Evolutionary conservation across 371 early-diverging fungal genomes (phyloP).

Genomic region (Mortierella sp.): DNA sequence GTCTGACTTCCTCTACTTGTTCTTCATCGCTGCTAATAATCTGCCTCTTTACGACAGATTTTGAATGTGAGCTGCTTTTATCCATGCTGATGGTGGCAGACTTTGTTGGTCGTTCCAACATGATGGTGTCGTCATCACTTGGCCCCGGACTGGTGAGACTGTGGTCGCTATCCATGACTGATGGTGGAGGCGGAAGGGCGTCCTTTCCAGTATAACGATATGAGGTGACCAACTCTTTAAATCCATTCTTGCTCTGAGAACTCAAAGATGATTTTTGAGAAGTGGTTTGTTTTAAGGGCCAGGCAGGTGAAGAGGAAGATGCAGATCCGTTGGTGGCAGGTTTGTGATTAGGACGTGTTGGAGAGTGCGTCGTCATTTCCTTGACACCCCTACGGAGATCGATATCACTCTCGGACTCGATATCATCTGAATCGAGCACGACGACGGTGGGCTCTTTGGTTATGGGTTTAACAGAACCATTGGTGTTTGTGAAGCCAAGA

Average conservation of each 20-base stretch:
- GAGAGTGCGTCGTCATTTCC: constrained; percentile 27
- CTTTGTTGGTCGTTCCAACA: constrained; percentile 3
- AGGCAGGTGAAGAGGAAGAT: background rate
- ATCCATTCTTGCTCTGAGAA: constrained; percentile 17
- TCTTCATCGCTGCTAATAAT: constrained; percentile 51
- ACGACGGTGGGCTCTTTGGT: background rate
- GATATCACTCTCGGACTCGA: constrained; percentile 30
- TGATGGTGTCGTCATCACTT: constrained; percentile 18
- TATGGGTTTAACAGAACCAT: background rate
- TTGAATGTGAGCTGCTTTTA: background rate
- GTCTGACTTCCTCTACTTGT: constrained; percentile 17
- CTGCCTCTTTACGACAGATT: constrained; percentile 15
- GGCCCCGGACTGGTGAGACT: constrained; percentile 31
- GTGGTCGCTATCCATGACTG: constrained; percentile 15
- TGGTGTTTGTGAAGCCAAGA: background rate
- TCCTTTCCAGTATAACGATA: constrained; percentile 44
- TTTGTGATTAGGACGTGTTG: background rate
- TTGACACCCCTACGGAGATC: constrained; percentile 36
- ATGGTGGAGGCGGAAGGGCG: constrained; percentile 12
- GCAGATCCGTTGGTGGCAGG: background rate
- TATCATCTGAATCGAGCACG: constrained; percentile 12
- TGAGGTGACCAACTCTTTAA: constrained; percentile 34
- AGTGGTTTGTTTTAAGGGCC: background rate
- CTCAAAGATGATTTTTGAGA: background rate
- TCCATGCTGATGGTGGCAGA: background rate